These are phyloP conservation scores for Heliamphora pulchella DNA, from an alignment of 179 eudicot genomes.

Conservation along the genomic window DNA sequence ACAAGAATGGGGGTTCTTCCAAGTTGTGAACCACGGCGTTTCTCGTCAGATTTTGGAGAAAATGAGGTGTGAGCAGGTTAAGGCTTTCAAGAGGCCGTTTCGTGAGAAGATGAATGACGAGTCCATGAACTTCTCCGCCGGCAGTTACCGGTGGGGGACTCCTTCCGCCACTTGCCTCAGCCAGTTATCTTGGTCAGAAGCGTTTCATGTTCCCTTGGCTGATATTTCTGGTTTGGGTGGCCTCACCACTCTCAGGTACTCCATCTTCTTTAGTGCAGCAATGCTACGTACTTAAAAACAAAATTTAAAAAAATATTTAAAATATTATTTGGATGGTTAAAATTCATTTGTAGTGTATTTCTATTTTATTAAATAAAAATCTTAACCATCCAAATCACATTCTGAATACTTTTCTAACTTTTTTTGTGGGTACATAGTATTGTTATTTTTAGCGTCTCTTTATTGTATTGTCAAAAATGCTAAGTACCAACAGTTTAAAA, in stretches of 20 bases:
- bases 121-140: constrained; percentile 41
- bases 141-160: constrained; percentile 87
- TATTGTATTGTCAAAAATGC: too few species aligned
- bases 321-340: too few species aligned
- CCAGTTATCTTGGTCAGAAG: constrained; percentile 88
- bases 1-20: constrained; percentile 56
- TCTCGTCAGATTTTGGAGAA: constrained; percentile 32
- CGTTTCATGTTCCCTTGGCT: constrained; percentile 69
- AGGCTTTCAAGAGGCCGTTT: constrained; percentile 58
- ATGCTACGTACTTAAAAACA: neutral
- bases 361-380: too few species aligned
- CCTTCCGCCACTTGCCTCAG: constrained; percentile 57
- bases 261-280: too few species aligned
- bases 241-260: constrained; percentile 33
- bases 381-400: too few species aligned
- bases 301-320: too few species aligned
- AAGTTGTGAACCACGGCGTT: constrained; percentile 65
- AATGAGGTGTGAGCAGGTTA: constrained; percentile 55
- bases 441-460: too few species aligned
- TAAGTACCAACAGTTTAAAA: too few species aligned
- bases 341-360: too few species aligned
- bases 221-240: constrained; percentile 28
- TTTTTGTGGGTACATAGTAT: too few species aligned
- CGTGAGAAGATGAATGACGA: constrained; percentile 37
- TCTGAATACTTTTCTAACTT: too few species aligned